Base-by-base conservation (phyloP, 805 yeast species). In the Hemisphaericaspora nanyangensis region DNA sequence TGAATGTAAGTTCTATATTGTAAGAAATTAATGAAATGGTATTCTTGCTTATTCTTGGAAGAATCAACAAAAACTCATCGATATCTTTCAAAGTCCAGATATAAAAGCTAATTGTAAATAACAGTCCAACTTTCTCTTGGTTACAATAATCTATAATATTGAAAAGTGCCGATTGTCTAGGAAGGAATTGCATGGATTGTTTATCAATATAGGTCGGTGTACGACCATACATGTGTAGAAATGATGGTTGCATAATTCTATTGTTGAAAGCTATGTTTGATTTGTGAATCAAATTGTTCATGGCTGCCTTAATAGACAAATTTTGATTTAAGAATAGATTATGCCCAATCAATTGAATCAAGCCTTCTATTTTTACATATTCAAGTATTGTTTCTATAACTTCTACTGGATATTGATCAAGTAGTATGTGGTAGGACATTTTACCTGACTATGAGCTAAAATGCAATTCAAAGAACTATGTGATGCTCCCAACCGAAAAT, bases 1-100 rank as follows among this genome's bases (percentile, higher is more conserved):
- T 54, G 29, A 52, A 51, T 38, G 51, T 57, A n/a, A 54, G 12
- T 29, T 54, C 58, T 5, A 54, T 22, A 39, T 51, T 50, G 29
- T 39, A 50, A 1, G 39, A 34, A 18, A 38, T 17, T 4, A 27
- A 35, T 7, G 11, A 27, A 29, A 5, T 10, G 37, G 3, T 15
- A 27, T 36, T n/a, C 11, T 11, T 20, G 18, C 4, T 16, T 10
- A 19, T 31, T n/a, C 8, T 15, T 19, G 22, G 11, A 1, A 44
- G 18, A 10, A 45, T 12, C 12, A 27, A 31, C 12, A 44, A 17
- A 22, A 46, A 40, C 6, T 48, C 49, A 12, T 24, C 29, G 7
- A 52, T 27, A 32, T 52, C 50, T 8, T 31, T 18, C 7, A 51
- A 16, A 27, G 44, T 45, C 52, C 50, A 46, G 7, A 52, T 29